These are phyloP conservation scores for Isabelozyma heimii DNA, from an alignment of 805 yeast species.

Conservation along the genomic window DNA sequence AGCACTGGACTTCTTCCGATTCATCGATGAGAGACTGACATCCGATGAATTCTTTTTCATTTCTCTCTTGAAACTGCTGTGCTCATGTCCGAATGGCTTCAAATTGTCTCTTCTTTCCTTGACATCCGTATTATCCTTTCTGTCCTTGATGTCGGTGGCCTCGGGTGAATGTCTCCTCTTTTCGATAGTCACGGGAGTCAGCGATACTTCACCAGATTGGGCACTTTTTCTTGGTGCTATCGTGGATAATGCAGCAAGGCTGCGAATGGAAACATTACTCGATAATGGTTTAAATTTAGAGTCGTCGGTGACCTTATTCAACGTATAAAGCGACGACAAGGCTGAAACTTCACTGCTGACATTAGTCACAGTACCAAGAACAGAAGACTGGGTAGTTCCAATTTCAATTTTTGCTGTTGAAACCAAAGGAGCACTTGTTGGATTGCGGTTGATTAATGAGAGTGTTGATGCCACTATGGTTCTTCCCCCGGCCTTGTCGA, in stretches of 20 bases:
- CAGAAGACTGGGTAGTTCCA: slow-evolving; percentile 32
- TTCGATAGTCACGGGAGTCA: too few relatives aligned
- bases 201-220: background rate
- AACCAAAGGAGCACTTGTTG: slow-evolving; percentile 6
- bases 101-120: background rate
- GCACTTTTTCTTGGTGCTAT: background rate
- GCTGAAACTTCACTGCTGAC: slow-evolving; percentile 30
- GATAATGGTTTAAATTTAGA: background rate
- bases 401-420: slow-evolving; percentile 21
- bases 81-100: background rate
- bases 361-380: slow-evolving; percentile 35
- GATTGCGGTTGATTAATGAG: slow-evolving; percentile 19
- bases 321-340: slow-evolving; percentile 32
- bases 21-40: background rate
- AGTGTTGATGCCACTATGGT: slow-evolving; percentile 10
- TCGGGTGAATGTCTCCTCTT: too few relatives aligned
- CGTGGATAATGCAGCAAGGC: slow-evolving; percentile 2
- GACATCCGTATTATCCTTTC: too few relatives aligned
- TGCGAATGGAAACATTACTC: background rate
- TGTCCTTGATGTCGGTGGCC: too few relatives aligned
- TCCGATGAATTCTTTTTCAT: slow-evolving; percentile 1
- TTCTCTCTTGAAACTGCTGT: background rate
- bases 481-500: background rate
- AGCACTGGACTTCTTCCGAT: background rate
- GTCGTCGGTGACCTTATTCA: slow-evolving; percentile 29